A percentile compares a stretch with the other conserved stretches of the same genome.
These are phyloP conservation scores for Microstegium vimineum DNA, from an alignment of 176 grass and related monocot species.

Conservation along the genomic window DNA sequence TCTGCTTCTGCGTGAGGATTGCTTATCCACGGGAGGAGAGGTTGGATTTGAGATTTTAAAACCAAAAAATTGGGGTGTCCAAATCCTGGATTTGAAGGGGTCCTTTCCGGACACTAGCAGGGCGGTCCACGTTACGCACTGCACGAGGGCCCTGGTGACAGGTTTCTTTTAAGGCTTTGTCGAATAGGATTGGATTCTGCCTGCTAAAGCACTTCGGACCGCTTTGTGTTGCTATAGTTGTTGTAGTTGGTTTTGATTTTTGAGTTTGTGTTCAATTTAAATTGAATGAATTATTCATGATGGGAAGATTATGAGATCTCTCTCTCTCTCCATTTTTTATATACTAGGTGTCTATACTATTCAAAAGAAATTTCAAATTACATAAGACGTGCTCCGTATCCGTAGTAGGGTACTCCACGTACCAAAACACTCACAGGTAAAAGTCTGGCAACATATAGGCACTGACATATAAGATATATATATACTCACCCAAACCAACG, in stretches of 20 bases:
- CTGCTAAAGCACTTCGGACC: not conserved
- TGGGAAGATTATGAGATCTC: not conserved
- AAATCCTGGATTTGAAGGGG: not conserved
- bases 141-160: not conserved
- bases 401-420: too few species aligned
- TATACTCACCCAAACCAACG: too few species aligned
- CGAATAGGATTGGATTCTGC: not conserved
- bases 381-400: too few species aligned
- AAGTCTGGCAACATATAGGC: too few species aligned
- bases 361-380: too few species aligned
- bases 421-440: too few species aligned
- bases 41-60: conserved; percentile 22
- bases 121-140: not conserved
- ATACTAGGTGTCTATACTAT: too few species aligned
- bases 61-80: conserved; percentile 16
- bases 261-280: not conserved
- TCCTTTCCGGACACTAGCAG: not conserved
- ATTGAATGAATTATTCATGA: not conserved
- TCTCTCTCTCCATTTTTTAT: too few species aligned
- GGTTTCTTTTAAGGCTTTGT: not conserved
- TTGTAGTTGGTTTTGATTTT: not conserved
- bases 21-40: not conserved
- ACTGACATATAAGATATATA: too few species aligned
- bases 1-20: not conserved
- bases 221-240: not conserved